Base-by-base conservation (phyloP, 257 asterid genomes). In the Solanum etuberosum region DNA sequence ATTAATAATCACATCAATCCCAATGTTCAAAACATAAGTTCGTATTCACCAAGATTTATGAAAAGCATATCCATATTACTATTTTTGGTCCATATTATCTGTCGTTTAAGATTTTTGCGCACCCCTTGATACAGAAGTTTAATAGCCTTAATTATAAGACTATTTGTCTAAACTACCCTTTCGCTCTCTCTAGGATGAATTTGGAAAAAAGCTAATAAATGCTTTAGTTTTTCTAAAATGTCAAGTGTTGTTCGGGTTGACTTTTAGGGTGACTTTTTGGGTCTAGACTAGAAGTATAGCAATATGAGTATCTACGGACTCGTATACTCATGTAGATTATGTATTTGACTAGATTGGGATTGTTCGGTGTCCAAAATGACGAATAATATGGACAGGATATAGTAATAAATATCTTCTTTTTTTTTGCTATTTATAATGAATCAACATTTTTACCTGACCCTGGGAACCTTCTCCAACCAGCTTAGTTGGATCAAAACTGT, bases 401-500 rank as follows among this genome's bases (percentile, higher is more conserved):
- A 46, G 31, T 13, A 20, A 48, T 10, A 31, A 6, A 27, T 32
- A 5, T 80, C 48, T 6, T n/a, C n/a, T 42, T 43, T 29, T 8
- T 14, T 43, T 10, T 78, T 42, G 63, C n/a, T 78, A 14, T 42
- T 42, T 14, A 13, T 42, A 25, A 77, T 77, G 84, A 77, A 42
- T 42, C 29, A 35, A 83, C 59, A 25, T 72, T 23, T 85, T 82
- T 94, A 96, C 99, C 98, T 95, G 98, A 40, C 92, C 94, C 89
- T 95, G 97, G n/a, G 97, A 91, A 65, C 96, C 98, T 89, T 94
- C 99, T 46, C 91, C 93, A 35, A 97, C 97, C 20, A 96, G 93
- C 92, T 97, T 96, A 83, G 96, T 90, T 6, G 96, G 88, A 74
- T 95, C 98, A 54, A 97, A 97, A 89, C 92, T 93, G 83, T 92